Base-by-base conservation (phyloP, 2,329 filamentous ascomycete species). In the Pyrenophora graminea region DNA sequence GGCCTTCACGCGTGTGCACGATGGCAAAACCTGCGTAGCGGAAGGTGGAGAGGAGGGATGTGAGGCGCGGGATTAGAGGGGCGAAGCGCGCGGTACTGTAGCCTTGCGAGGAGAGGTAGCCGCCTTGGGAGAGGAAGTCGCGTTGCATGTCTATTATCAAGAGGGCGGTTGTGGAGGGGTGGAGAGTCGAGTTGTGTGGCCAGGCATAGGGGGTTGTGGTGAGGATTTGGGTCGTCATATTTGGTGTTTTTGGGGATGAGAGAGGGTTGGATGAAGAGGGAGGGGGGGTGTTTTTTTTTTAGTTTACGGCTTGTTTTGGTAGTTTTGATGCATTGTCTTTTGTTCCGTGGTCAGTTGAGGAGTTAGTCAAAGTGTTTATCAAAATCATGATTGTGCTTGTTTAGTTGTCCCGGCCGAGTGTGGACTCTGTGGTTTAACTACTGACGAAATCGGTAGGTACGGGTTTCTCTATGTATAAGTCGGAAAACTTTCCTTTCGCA, bases 61-160 rank as follows among this genome's bases (percentile, higher is more conserved):
- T 59, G 38, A 80, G 64, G 3, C 64, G 68, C 0, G 77, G 79
- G 17, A 82, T 78, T 25, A 83, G 74, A 13, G 72, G 56, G 7
- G 73, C 69, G 33, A 75, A 74, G 7, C 69, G 64, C 1, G 64
- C 53, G 41, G 78, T 70, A 15, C 76, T 67, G 61, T 77, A 78
- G 55, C 76, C 77, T 67, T 82, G 79, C 17, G 76, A 63, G 13
- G 70, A 76, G 44, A 82, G 76, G 59, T 83, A 83, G 49, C 80
- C 80, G 48, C 70, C 73, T 6, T 73, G 60, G 34, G 77, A 71
- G 61, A 77, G 77, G 67, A 79, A 82, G 68, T 82, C 80, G 49
- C 77, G 77, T 64, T 83, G 80, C 74, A 83, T 80, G 67, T 84
- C 81, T 59, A 83, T 79, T 49, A 84, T 73, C 3, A 83, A 64